A percentile compares a stretch with the other conserved stretches of the same genome.
Evolutionary conservation across 169 alveolate genomes (phyloP).

Genomic region (Plasmodium coatneyi): DNA sequence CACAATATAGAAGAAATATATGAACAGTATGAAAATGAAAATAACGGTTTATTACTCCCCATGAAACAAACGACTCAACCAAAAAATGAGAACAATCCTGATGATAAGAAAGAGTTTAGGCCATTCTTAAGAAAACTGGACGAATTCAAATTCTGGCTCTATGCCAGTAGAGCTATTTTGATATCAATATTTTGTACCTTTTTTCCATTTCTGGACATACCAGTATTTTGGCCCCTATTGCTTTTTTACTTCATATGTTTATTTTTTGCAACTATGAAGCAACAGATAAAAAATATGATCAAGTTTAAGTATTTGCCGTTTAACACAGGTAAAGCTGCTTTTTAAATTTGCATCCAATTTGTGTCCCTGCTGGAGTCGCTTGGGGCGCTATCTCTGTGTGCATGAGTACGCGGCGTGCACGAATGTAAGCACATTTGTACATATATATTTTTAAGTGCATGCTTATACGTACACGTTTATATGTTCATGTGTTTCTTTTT

Average conservation of each 20-base stretch:
- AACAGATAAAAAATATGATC: conserved; percentile 88
- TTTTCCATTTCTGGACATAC: conserved; percentile 88
- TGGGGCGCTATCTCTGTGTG: not conserved
- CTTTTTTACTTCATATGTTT: conserved; percentile 89
- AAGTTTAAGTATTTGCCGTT: conserved; percentile 86
- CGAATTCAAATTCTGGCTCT: conserved; percentile 92
- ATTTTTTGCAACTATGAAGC: conserved; percentile 90
- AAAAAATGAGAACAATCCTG: conserved; percentile 49
- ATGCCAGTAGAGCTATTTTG: conserved; percentile 83
- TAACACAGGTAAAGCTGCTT: conserved; percentile 77
- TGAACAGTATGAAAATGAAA: conserved; percentile 83
- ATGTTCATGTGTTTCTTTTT: not conserved
- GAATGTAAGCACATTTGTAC: not conserved
- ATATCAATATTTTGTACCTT: conserved; percentile 77
- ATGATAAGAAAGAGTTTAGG: conserved; percentile 87
- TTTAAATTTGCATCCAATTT: not conserved
- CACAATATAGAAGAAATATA: conserved; percentile 83
- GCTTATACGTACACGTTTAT: not conserved
- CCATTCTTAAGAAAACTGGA: conserved; percentile 91
- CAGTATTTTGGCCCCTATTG: conserved; percentile 94
- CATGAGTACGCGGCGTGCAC: not conserved
- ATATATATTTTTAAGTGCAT: not conserved
- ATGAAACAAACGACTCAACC: conserved; percentile 43
- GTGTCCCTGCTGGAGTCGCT: not conserved
- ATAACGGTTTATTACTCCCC: conserved; percentile 84